Conservation (phyloP, 2,329 filamentous ascomycete species). For the Fusarium tricinctum region DNA sequence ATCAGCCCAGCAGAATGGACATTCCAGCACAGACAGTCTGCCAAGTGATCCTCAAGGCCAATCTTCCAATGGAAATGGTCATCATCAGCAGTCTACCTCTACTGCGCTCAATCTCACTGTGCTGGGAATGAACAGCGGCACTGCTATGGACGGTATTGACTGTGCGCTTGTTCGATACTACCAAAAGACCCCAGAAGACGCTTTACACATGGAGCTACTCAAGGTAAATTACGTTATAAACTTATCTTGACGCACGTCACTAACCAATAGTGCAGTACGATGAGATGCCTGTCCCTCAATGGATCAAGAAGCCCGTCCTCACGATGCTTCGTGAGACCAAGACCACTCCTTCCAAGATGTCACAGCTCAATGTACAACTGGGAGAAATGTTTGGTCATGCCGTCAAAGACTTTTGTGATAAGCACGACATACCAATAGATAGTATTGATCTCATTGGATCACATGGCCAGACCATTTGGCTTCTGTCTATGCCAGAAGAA, state of each 20-base stretch:
- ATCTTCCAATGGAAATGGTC: not conserved
- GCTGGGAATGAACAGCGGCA: slow-evolving; percentile 64
- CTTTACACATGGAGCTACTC: slow-evolving; percentile 66
- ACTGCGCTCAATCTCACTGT: slow-evolving; percentile 62
- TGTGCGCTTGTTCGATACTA: slow-evolving; percentile 69
- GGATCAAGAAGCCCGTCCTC: slow-evolving; percentile 69
- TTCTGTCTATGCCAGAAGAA: slow-evolving; percentile 56
- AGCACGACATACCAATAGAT: slow-evolving; percentile 59
- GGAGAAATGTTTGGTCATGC: slow-evolving; percentile 69
- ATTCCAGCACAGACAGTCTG: not conserved
- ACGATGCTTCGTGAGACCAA: slow-evolving; percentile 67
- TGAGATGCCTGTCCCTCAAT: slow-evolving; percentile 66
- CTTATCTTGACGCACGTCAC: not conserved
- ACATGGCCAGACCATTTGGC: slow-evolving; percentile 71
- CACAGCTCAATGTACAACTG: slow-evolving; percentile 68
- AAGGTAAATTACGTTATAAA: not conserved
- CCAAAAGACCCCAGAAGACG: slow-evolving; percentile 64
- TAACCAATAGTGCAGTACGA: slow-evolving; percentile 56
- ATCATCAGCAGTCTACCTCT: not conserved
- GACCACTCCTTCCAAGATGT: slow-evolving; percentile 66
- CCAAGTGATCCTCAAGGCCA: not conserved
- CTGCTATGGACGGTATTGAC: slow-evolving; percentile 69
- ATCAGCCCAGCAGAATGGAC: not conserved
- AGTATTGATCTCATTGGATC: slow-evolving; percentile 69
- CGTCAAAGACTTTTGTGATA: slow-evolving; percentile 63